Base-by-base conservation (phyloP, 179 eudicot species). In the Gypsophila paniculata region DNA sequence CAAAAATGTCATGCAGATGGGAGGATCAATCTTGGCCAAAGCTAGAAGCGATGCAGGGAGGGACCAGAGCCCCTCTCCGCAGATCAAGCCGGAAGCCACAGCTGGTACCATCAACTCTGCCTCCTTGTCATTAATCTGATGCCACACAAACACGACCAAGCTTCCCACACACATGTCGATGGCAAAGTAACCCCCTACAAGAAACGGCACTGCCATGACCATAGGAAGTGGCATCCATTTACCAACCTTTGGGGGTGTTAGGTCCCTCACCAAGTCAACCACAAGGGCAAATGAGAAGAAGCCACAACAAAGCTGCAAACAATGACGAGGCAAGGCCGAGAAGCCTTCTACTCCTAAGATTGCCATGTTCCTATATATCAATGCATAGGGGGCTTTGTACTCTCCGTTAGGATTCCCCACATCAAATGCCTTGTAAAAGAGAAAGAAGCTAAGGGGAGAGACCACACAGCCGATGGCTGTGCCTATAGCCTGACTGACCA, bases 21-120 rank as follows among this genome's bases (percentile, higher is more conserved):
- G 96, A 21, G 96, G 90, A 39, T 66, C 59, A 21, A 90, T 62
- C 60, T 82, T 89, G 21, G 90, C 94, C 71, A 89, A 74, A 53
- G 94, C 87, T 51, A 90, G 87, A 76, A 90, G 73, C 0, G 96
- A 84, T 23, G 90, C 88, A 18, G 96, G 96, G 46, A 89, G 88
- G 10, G 79, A 77, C 96, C 96, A 90, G 23, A 90, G 78, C 2
- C 93, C 93, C 75, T 90, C 96, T 10, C 96, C 96, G 73, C 96
- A 88, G 15, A 90, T 90, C 75, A 88, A 77, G 22, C 96, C 96
- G 15, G 93, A 88, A 63, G 96, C 96, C 75, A 90, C 88, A 9
- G 87, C 91, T 2, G 96, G 93, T 5, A 88, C 81, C 91, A 88
- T 85, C 75, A 80, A 19, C 68, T 83, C 86, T 0, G 91, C 93